Base-by-base conservation (phyloP, 169 alveolate species). In the Condylostoma magnum region DNA sequence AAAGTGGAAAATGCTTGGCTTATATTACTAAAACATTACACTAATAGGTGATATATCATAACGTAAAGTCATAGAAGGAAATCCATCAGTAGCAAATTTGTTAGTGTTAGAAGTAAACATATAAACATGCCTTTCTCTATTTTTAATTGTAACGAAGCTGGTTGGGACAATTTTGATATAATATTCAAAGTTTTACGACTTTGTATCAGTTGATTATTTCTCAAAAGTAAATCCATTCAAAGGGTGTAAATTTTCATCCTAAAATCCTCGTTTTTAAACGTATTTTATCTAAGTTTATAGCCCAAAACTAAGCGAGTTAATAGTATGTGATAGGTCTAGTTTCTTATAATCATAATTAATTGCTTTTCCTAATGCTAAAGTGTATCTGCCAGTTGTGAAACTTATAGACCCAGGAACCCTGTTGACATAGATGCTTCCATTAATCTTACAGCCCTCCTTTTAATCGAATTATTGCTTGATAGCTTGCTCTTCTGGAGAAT, bases 291-390 rank as follows among this genome's bases (percentile, higher is more conserved):
- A 89, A 54, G 65, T 75, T 47, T 84, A 72, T 27, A 76, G 76
- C 20, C 95, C 97, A 71, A 93, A 87, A n/a, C 93, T 80, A n/a
- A n/a, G n/a, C n/a, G n/a, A n/a, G n/a, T n/a, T 79, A 28, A 93
- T 78, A 33, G 54, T 65, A 73, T 93, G 94, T 2, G 94, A 73
- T 66, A 88, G 85, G 81, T 90, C 94, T 25, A 90, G 60, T 5
- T 22, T 65, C 30, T 47, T n/a, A 55, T 5, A 41, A 5, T 51
- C 38, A 3, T 55, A 10, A 5, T 27, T 4, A 38, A 10, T 55
- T 10, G 3, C 27, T 41, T 30, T 28, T 41, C 15, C 50, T 33
- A 67, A 67, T 10, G 41, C 44, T 28, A 31, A n/a, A 5, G 22
- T 28, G 33, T 10, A 50, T 12, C 28, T 41, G 27, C 18, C 27